Evolutionary conservation across 202 grass and related monocot species (phyloP).

Genomic region (Eragrostis tef): DNA sequence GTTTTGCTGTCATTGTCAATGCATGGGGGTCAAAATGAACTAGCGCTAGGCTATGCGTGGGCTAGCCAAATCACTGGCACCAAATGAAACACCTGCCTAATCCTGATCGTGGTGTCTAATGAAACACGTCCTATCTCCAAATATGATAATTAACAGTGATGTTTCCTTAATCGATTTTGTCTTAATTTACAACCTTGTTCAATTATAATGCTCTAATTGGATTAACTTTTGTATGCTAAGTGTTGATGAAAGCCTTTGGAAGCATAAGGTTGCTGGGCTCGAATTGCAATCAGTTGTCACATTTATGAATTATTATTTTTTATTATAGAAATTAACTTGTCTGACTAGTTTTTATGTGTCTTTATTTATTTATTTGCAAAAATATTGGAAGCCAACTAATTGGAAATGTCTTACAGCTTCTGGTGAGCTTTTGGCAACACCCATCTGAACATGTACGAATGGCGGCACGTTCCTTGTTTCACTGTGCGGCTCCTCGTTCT

Average conservation of each 20-base stretch:
- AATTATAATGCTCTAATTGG: not conserved
- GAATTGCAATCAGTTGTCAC: slow-evolving; percentile 7
- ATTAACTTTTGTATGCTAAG: slow-evolving; percentile 7
- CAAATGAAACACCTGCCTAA: not conserved
- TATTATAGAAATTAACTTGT: slow-evolving; percentile 20
- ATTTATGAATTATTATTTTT: not conserved
- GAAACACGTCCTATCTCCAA: not conserved
- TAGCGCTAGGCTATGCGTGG: not conserved
- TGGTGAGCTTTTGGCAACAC: slow-evolving; percentile 99
- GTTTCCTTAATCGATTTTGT: slow-evolving; percentile 14
- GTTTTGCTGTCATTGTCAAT: not conserved
- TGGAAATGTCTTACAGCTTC: slow-evolving; percentile 62
- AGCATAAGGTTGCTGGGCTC: not conserved
- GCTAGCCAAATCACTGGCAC: not conserved
- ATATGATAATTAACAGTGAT: slow-evolving; percentile 1
- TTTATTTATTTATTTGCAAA: slow-evolving; percentile 33
- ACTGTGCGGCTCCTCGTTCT: slow-evolving; percentile 90
- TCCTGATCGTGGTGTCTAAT: not conserved
- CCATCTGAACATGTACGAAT: slow-evolving; percentile 92
- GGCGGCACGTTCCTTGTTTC: slow-evolving; percentile 96
- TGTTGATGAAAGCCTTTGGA: not conserved
- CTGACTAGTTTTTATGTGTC: slow-evolving; percentile 8
- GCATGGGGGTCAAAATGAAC: not conserved
- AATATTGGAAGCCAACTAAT: slow-evolving; percentile 9
- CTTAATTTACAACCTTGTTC: not conserved